Base-by-base conservation (phyloP, 2,329 filamentous ascomycete genomes). In the Magnaporthiopsis rhizophila region DNA sequence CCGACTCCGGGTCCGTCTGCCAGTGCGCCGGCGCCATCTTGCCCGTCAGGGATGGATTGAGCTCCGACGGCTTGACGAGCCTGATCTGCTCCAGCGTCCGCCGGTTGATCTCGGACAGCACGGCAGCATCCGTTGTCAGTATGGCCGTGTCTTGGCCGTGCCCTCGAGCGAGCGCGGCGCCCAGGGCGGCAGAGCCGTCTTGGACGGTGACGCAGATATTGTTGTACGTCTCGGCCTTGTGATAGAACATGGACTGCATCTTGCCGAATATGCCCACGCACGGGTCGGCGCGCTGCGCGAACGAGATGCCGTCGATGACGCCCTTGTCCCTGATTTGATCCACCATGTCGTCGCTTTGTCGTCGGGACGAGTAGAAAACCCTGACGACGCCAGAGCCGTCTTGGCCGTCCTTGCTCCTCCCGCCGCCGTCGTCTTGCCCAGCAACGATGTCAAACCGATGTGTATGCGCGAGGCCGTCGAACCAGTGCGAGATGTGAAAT, bases 241-340 rank as follows among this genome's bases (percentile, higher is more conserved):
- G 45, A 21, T n/a, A 24, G 21, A 53, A 53, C 7, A 53, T 4
- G 45, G 45, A n/a, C 45, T 24, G 45, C 66, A 89, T 75, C 72
- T 95, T 94, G 65, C 84, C 80, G 71, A 92, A 92, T 50, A 92
- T 76, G 18, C 86, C 86, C 62, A 90, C 80, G 71, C 91, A 95
- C 0, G 90, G 90, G 69, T 96, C 91, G 2, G 82, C 81, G 66
- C 85, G 86, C 68, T 91, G 87, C 0, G 80, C 91, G 72, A 95
- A 96, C 4, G 83, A 86, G 65, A 88, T 78, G 26, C 78, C 77
- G 1, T 81, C 76, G 0, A 83, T 73, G 62, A 78, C 78, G 0
- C 91, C 90, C 0, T 81, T 82, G 66, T 81, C 80, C 64, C 83
- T 83, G 60, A 91, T 83, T 2, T 80, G 71, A 36, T 87, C 81